Base-by-base conservation (phyloP, 2,329 filamentous ascomycete genomes). In the Monosporascus sp. region DNA sequence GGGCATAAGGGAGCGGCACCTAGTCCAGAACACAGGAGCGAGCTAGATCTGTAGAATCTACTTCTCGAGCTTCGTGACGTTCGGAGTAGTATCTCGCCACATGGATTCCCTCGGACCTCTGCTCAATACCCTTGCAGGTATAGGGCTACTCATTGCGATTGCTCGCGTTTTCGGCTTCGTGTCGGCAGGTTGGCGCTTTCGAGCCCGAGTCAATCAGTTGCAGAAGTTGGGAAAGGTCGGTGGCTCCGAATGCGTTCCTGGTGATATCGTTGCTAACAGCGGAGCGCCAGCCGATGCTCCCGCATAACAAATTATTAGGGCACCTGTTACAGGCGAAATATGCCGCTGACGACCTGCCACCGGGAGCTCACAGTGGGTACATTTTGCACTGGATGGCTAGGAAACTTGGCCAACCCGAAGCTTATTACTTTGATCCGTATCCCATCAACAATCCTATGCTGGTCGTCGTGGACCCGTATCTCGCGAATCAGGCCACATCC, bases 261-360 rank as follows among this genome's bases (percentile, higher is more conserved):
- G 31, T 34, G 31, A 34, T 14, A 20, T 50, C 27, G 22, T n/a
- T 36, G 6, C 26, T 45, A 43, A 43, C 40, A 11, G 40, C 40
- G 40, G 22, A 14, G 40, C 14, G 14, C 14, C 46, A 69, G 67
- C 66, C 66, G 11, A 61, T 67, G 56, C 61, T 61, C 8, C 55
- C 58, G n/a, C 65, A 68, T 47, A 65, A 52, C 47, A 54, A 57
- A 38, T 14, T 68, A 22, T 57, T 68, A 14, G 66, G 67, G 8
- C 66, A 69, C 55, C 63, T 69, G 20, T 59, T 68, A 5, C 56
- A 57, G 34, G 66, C 65, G 7, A 69, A 69, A 38, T 60, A 59
- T 37, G 64, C 59, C 20, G 57, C 56, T 19, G 64, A 66, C 17
- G 61, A 61, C 43, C 58, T 68, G 17, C 64, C 64, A 0, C 59